phyloP scores from a whole-genome alignment of 2,329 filamentous ascomycete species.

The Zymoseptoria passerinii region DNA sequence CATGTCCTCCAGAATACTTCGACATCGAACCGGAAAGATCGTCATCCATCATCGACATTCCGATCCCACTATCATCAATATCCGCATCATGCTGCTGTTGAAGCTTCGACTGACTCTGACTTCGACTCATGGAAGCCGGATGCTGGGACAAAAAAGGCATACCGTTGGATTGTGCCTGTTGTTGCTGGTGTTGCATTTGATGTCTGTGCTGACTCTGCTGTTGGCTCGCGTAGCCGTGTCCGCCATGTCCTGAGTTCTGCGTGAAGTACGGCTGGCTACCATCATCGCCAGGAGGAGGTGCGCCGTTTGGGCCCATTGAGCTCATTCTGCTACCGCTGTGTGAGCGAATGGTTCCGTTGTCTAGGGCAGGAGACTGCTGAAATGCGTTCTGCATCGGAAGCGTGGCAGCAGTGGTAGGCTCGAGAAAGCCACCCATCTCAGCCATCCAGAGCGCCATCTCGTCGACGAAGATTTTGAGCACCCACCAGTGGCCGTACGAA shows the following conservation, averaged over 20 bases:
- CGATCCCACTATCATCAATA: conserved; percentile 33
- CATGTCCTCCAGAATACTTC: conserved; percentile 5
- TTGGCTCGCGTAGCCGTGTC: not conserved
- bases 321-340: conserved; percentile 28
- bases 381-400: conserved; percentile 7
- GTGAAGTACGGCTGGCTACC: conserved; percentile 12
- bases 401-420: conserved; percentile 23
- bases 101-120: conserved; percentile 11
- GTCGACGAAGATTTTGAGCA: conserved; percentile 90
- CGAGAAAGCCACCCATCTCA: conserved; percentile 82
- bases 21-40: conserved; percentile 16
- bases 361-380: conserved; percentile 19
- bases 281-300: conserved; percentile 9
- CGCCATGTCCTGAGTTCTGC: conserved; percentile 12
- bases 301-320: conserved; percentile 24
- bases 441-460: conserved; percentile 89
- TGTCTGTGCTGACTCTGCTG: conserved; percentile 14
- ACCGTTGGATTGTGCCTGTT: conserved; percentile 9
- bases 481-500: conserved; percentile 88
- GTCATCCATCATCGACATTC: conserved; percentile 31
- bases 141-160: conserved; percentile 9
- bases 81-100: conserved; percentile 22
- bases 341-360: conserved; percentile 20
- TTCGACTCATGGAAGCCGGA: conserved; percentile 3
- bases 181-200: conserved; percentile 11